Evolutionary conservation across 1,284 basidiomycete species (phyloP).

Genomic region (Meira miltonrushii): DNA sequence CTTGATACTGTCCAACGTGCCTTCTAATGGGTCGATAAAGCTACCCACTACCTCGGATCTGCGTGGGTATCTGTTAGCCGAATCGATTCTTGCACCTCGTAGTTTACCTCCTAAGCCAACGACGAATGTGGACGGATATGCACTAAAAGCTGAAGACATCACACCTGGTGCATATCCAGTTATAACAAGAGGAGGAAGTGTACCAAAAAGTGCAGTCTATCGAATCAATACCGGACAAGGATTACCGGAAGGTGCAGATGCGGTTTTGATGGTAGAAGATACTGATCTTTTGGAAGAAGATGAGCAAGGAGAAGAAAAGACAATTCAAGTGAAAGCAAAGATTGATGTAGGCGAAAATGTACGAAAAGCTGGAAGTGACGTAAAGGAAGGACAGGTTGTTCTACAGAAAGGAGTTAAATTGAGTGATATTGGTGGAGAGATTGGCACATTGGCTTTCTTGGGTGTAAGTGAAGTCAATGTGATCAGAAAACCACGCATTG

Average conservation of each 20-base stretch:
- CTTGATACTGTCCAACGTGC: constrained; percentile 60
- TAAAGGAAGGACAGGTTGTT: constrained; percentile 64
- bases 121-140: constrained; percentile 84
- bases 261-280: constrained; percentile 87
- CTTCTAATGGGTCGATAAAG: constrained; percentile 43
- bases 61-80: constrained; percentile 67
- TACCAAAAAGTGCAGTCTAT: constrained; percentile 26
- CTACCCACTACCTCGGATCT: constrained; percentile 55
- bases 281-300: constrained; percentile 62
- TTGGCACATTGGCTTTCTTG: constrained; percentile 77
- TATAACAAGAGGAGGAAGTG: constrained; percentile 57
- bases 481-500: constrained; percentile 67
- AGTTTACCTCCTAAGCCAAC: constrained; percentile 58
- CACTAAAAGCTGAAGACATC: constrained; percentile 56
- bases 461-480: constrained; percentile 67
- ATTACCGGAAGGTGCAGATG: constrained; percentile 69
- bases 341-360: constrained; percentile 69
- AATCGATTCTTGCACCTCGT: constrained; percentile 65
- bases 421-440: constrained; percentile 68
- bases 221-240: constrained; percentile 54
- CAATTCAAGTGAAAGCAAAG: constrained; percentile 65
- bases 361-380: constrained; percentile 69
- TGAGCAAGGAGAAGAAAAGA: constrained; percentile 65
- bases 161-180: constrained; percentile 67
- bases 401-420: constrained; percentile 64